Evolutionary conservation across 179 eudicot genomes (phyloP).

Genomic region (Beta macrorhiza): DNA sequence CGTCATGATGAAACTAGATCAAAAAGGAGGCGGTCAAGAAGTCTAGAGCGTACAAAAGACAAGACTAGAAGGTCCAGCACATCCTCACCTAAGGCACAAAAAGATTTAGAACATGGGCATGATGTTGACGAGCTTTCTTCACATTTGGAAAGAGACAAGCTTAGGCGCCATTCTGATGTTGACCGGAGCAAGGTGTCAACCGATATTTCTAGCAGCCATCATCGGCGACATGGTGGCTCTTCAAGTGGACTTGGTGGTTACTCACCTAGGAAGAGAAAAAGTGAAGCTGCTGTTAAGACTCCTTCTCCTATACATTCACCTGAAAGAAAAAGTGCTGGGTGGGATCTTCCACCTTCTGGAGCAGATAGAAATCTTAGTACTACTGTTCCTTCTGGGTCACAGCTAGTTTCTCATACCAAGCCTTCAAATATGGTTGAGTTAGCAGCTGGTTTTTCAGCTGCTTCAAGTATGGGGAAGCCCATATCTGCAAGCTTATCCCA

Average conservation of each 20-base stretch:
- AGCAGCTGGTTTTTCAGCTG: constrained; percentile 39
- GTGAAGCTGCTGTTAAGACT: constrained; percentile 75
- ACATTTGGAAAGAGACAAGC: constrained; percentile 57
- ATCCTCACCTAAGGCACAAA: constrained; percentile 57
- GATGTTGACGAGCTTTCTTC: constrained; percentile 46
- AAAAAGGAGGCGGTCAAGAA: constrained; percentile 74
- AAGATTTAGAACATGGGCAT: constrained; percentile 44
- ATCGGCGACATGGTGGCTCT: constrained; percentile 50
- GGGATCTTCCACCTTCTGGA: constrained; percentile 71
- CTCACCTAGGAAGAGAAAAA: constrained; percentile 94
- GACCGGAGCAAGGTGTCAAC: constrained; percentile 51
- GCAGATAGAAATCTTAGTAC: constrained; percentile 30
- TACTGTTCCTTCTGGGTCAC: constrained; percentile 41
- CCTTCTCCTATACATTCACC: constrained; percentile 84
- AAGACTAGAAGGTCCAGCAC: constrained; percentile 58
- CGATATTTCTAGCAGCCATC: constrained; percentile 58
- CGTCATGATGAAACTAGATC: constrained; percentile 48
- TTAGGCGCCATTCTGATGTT: constrained; percentile 52
- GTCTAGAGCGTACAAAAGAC: constrained; percentile 62
- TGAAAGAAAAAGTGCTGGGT: constrained; percentile 63
- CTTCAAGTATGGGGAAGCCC: constrained; percentile 43
- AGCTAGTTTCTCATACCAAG: constrained; percentile 40
- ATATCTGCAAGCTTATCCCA: constrained; percentile 41
- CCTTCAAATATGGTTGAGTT: constrained; percentile 39
- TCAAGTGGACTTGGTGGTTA: constrained; percentile 93